These are phyloP conservation scores for Protea cynaroides DNA, from an alignment of 164 flowering plant species.

Conservation along the genomic window DNA sequence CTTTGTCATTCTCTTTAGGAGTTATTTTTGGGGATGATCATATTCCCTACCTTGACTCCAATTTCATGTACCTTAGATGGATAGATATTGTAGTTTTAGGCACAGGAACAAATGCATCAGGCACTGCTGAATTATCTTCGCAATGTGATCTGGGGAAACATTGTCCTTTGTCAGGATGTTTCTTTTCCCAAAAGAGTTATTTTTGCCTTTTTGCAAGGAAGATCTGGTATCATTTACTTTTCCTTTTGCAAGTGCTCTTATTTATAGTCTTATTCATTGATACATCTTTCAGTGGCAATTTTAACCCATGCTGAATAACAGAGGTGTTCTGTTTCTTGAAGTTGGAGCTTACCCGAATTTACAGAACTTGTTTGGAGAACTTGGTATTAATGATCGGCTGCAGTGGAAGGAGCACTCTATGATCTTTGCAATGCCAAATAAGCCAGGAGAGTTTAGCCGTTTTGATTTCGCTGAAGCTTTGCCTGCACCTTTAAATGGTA, in stretches of 20 bases:
- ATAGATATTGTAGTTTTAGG: too few relatives aligned
- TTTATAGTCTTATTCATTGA: neutral
- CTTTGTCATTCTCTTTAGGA: too few relatives aligned
- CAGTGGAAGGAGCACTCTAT: slow-evolving; percentile 99
- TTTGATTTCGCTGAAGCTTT: slow-evolving; percentile 90
- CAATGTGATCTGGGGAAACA: too few relatives aligned
- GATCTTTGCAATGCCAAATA: slow-evolving; percentile 98
- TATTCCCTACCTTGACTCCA: too few relatives aligned
- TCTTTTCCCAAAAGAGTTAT: neutral
- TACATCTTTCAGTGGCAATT: neutral
- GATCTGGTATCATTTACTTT: neutral
- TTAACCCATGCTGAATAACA: neutral
- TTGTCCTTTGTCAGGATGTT: too few relatives aligned
- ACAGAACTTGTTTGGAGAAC: slow-evolving; percentile 93
- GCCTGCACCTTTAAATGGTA: slow-evolving; percentile 94
- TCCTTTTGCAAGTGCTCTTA: neutral
- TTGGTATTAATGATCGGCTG: slow-evolving; percentile 86
- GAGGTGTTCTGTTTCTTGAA: slow-evolving; percentile 20
- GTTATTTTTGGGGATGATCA: too few relatives aligned
- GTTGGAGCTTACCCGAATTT: slow-evolving; percentile 99
- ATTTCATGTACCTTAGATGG: too few relatives aligned
- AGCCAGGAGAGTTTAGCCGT: slow-evolving; percentile 94
- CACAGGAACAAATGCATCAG: too few relatives aligned
- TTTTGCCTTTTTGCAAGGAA: neutral
- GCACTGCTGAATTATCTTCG: too few relatives aligned